Evolutionary conservation across 2,329 filamentous ascomycete genomes (phyloP), one percentile per base, ranked within the genome.

Genomic region (Xylaria sp.): DNA sequence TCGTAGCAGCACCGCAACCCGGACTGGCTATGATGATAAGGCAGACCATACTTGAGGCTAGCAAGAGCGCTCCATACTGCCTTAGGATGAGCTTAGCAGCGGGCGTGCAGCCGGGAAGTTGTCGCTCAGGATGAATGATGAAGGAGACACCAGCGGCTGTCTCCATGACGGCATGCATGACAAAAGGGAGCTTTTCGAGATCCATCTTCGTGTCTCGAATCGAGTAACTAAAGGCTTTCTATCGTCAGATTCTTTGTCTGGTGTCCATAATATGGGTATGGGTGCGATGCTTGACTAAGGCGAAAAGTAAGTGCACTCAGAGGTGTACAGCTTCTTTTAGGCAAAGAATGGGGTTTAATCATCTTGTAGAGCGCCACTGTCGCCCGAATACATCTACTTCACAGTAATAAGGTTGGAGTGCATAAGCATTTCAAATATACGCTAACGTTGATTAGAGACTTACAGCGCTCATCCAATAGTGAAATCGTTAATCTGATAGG

Each of bases 11-110:
- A 69, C 82, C 78, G 54, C 81, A 75, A 1, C 66, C 74, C 0
- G 77, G 73, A 1, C 79, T 76, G 4, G 73, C 58, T 10, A 80
- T 69, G 50, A 85, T 76, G 15, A 78, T 67, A 2, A 84, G 71
- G 54, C 82, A 83, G 31, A 85, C 72, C n/a, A 86, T 70, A 55
- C 83, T 84, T 23, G 81, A 83, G 6, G 82, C 79, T 15, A 84
- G 73, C 2, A 88, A 78, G 15, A 86, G 78, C 13, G 83, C 85
- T 52, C 85, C 85, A 13, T 86, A 81, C 66, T 82, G 85, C 57
- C 82, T 80, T 13, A 86, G 75, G 39, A 87, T 77, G 46, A 87
- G 81, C 3, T 73, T 75, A 5, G 82, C 80, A 20, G 82, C 80
- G 2, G 74, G 73, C 6, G 80, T 75, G n/a, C 84, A 80, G 9